Conservation (phyloP, 2,329 filamentous ascomycete species). For the Aspergillus pseudoterreus region DNA sequence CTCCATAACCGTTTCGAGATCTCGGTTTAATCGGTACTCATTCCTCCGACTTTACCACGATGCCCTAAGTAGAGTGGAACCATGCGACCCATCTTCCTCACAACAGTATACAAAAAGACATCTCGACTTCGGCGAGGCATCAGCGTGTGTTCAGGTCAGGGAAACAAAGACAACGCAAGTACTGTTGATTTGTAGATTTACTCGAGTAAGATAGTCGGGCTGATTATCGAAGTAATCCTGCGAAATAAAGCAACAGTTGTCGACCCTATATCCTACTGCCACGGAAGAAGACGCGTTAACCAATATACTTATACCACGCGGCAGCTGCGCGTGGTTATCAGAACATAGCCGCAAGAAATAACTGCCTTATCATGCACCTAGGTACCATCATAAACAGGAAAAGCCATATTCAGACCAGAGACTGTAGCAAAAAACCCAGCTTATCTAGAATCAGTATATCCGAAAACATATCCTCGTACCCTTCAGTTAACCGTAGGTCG, state of each 20-base stretch:
- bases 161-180: background rate
- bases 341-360: background rate
- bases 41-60: background rate
- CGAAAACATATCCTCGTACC: background rate
- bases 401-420: background rate
- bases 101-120: background rate
- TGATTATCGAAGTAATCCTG: background rate
- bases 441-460: background rate
- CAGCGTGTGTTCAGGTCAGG: background rate
- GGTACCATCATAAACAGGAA: background rate
- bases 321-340: background rate
- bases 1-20: too few species aligned
- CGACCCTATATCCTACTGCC: background rate
- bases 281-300: background rate
- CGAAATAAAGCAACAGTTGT: background rate
- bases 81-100: background rate
- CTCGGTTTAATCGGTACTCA: too few species aligned
- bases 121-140: background rate
- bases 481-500: background rate
- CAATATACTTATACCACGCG: background rate
- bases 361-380: background rate
- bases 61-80: background rate
- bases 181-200: background rate
- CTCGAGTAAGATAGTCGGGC: background rate
- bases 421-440: background rate